Conservation (phyloP, 441 rosid species). For the Populus hybrid region DNA sequence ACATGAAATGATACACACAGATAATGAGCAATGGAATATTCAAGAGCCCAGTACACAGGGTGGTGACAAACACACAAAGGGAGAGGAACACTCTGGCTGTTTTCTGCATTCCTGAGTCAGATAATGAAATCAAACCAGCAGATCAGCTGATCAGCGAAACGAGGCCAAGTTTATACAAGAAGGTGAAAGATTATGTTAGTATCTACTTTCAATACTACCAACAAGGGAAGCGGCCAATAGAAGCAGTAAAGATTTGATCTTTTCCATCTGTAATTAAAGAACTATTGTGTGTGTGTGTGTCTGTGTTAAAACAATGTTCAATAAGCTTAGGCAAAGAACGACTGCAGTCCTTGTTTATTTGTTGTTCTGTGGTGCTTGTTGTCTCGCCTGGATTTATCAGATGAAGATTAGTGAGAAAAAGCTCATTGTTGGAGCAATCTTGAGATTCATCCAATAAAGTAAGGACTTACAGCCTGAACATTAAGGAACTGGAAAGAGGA, state of each 20-base stretch:
- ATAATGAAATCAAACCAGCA: constrained; percentile 47
- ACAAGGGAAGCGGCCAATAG: constrained; percentile 28
- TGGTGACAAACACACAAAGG: constrained; percentile 42
- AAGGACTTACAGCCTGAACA: no score
- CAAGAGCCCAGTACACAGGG: constrained; percentile 71
- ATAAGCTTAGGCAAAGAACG: not conserved
- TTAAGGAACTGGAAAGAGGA: no score
- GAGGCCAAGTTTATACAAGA: constrained; percentile 46
- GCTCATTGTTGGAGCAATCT: not conserved
- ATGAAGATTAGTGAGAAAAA: not conserved
- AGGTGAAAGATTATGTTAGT: constrained; percentile 29
- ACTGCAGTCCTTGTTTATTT: not conserved
- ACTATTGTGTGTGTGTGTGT: not conserved
- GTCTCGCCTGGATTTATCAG: not conserved
- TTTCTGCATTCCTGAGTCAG: constrained; percentile 44
- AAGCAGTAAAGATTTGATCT: constrained; percentile 22
- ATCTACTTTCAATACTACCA: constrained; percentile 36
- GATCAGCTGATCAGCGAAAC: constrained; percentile 37
- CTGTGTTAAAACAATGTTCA: not conserved
- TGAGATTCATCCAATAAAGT: no score
- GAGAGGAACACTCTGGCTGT: constrained; percentile 56
- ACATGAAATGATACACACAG: constrained; percentile 20
- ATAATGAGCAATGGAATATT: constrained; percentile 69
- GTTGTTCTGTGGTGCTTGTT: not conserved
- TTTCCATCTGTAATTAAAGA: not conserved